These are phyloP conservation scores for Capsicum rhomboideum DNA, from an alignment of 257 asterid genomes.

Conservation along the genomic window DNA sequence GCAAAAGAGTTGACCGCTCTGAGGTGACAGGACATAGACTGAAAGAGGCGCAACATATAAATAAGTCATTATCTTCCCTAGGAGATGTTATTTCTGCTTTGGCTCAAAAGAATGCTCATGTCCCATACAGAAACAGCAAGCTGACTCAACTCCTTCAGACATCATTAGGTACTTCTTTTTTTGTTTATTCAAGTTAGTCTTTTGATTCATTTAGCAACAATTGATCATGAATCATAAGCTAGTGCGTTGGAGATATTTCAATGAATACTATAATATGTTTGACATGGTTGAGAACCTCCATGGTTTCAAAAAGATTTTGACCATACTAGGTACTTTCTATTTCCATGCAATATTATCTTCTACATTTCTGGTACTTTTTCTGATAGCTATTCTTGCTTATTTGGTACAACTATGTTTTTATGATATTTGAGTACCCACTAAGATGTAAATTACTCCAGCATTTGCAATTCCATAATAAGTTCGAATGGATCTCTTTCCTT, in stretches of 20 bases:
- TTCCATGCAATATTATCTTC: not conserved
- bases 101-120: conserved; percentile 43
- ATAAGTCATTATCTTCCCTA: conserved; percentile 44
- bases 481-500: not conserved
- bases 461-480: not conserved
- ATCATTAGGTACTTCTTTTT: conserved; percentile 33
- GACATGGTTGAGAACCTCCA: not conserved
- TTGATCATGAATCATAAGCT: not conserved
- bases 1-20: conserved; percentile 49
- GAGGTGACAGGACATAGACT: conserved; percentile 49
- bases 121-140: conserved; percentile 52
- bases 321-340: not conserved
- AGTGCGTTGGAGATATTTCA: not conserved
- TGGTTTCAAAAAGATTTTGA: not conserved
- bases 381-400: not conserved
- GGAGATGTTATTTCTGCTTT: conserved; percentile 59
- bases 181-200: not conserved
- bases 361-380: not conserved
- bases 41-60: conserved; percentile 53
- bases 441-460: not conserved
- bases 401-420: not conserved
- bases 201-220: not conserved
- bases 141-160: conserved; percentile 60
- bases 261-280: not conserved
- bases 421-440: not conserved